phyloP scores from a whole-genome alignment of 306 rosid genomes.

The Fragaria iinumae region DNA sequence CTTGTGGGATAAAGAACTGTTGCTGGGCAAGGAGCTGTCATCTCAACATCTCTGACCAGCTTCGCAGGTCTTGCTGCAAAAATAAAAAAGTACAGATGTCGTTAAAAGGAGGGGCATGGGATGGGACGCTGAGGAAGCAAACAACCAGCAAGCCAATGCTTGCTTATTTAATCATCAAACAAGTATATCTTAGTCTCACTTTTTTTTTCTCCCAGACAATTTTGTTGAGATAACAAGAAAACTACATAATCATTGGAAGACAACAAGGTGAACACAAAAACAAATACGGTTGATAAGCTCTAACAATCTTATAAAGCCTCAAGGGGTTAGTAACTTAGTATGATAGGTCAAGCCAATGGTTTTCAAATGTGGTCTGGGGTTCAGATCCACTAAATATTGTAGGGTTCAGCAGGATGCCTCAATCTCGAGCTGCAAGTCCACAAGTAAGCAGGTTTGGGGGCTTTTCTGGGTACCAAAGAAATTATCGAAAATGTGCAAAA shows the following conservation, averaged over 20 bases:
- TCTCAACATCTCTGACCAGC: constrained; percentile 65
- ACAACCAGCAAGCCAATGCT: background rate
- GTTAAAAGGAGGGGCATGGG: background rate
- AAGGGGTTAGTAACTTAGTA: background rate
- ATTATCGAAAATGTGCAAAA: background rate
- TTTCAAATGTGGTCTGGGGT: background rate
- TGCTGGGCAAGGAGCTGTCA: constrained; percentile 80
- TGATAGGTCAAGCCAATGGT: background rate
- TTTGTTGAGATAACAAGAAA: background rate
- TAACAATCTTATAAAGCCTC: background rate
- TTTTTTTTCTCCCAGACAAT: background rate
- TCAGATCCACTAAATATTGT: background rate
- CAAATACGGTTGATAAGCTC: background rate
- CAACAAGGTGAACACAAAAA: background rate
- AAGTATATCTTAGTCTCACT: background rate
- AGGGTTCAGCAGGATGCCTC: background rate
- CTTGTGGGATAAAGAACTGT: constrained; percentile 80
- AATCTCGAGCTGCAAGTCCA: background rate
- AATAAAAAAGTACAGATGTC: constrained; percentile 27
- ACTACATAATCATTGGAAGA: background rate
- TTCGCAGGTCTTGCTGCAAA: constrained; percentile 84
- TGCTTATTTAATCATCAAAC: background rate
- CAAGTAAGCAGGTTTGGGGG: background rate
- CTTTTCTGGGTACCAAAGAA: background rate
- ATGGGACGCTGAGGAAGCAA: background rate